Evolutionary conservation across 2,329 filamentous ascomycete species (phyloP).

Genomic region (Xylaria digitata): DNA sequence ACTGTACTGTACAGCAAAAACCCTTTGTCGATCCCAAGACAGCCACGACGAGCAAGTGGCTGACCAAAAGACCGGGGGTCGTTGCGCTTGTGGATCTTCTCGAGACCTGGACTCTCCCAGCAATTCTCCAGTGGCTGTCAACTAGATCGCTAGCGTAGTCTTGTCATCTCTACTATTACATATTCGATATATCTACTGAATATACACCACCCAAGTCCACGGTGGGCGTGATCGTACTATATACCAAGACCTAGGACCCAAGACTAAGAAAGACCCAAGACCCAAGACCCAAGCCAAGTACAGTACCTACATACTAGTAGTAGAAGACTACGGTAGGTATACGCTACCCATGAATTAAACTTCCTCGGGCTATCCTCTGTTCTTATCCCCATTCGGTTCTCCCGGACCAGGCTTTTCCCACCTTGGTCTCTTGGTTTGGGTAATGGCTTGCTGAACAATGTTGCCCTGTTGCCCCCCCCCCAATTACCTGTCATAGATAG

Average conservation of each 20-base stretch:
- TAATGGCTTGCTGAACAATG: conserved; percentile 19
- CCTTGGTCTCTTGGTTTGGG: conserved; percentile 11
- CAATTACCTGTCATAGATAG: conserved; percentile 15
- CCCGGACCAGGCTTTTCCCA: conserved; percentile 26
- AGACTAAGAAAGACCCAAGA: no score
- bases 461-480: background rate
- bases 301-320: no score
- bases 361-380: conserved; percentile 22
- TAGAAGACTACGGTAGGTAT: conserved; percentile 5
- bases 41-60: conserved; percentile 25
- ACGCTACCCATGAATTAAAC: conserved; percentile 30
- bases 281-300: no score
- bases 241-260: conserved; percentile 17
- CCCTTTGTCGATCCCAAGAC: conserved; percentile 21
- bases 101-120: conserved; percentile 12
- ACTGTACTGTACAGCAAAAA: background rate
- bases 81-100: conserved; percentile 26
- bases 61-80: conserved; percentile 27
- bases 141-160: conserved; percentile 9
- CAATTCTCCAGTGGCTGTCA: conserved; percentile 29
- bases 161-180: background rate
- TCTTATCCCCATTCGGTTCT: conserved; percentile 28
- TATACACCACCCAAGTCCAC: conserved; percentile 17
- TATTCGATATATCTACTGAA: conserved; percentile 7
- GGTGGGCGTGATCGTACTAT: conserved; percentile 25